Percentiles rank a stretch among this genome's conserved stretches.
Evolutionary conservation across 306 rosid genomes (phyloP).

Genomic region (Prunus mira): DNA sequence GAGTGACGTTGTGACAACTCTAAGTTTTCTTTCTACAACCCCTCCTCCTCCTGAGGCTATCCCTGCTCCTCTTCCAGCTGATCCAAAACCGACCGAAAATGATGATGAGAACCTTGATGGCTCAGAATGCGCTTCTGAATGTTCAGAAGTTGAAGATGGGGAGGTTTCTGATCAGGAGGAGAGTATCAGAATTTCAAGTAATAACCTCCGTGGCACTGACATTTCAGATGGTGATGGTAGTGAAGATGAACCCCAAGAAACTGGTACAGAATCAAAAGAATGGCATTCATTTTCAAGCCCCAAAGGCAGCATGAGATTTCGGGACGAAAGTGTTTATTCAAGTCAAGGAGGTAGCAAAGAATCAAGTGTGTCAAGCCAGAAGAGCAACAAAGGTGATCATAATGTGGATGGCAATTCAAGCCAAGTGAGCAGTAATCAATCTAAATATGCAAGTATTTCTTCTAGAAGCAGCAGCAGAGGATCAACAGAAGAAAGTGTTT

Average conservation of each 20-base stretch:
- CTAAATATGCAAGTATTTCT: conserved; percentile 12
- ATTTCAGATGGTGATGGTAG: conserved; percentile 14
- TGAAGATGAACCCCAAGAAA: conserved; percentile 16
- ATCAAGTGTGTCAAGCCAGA: conserved; percentile 17
- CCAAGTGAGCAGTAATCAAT: conserved; percentile 24
- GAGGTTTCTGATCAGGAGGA: conserved; percentile 9
- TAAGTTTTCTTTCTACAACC: conserved; percentile 60
- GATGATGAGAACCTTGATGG: conserved; percentile 1
- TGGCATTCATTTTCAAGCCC: conserved; percentile 28
- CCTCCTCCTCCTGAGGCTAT: conserved; percentile 34
- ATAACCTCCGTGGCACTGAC: background rate
- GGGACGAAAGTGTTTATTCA: background rate
- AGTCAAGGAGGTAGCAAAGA: background rate
- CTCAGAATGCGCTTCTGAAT: background rate
- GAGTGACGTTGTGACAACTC: conserved; percentile 73
- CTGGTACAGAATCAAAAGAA: conserved; percentile 21
- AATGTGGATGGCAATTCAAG: background rate
- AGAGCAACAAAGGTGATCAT: conserved; percentile 25
- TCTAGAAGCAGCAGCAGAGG: conserved; percentile 19
- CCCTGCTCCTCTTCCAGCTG: conserved; percentile 20
- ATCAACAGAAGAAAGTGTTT: conserved; percentile 11
- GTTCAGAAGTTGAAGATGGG: conserved; percentile 12
- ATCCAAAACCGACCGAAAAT: conserved; percentile 7
- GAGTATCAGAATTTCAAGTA: conserved; percentile 19
- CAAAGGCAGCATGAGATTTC: conserved; percentile 27